These are phyloP conservation scores for Cardamine resedifolia DNA, from an alignment of 345 rosid genomes.

Conservation along the genomic window DNA sequence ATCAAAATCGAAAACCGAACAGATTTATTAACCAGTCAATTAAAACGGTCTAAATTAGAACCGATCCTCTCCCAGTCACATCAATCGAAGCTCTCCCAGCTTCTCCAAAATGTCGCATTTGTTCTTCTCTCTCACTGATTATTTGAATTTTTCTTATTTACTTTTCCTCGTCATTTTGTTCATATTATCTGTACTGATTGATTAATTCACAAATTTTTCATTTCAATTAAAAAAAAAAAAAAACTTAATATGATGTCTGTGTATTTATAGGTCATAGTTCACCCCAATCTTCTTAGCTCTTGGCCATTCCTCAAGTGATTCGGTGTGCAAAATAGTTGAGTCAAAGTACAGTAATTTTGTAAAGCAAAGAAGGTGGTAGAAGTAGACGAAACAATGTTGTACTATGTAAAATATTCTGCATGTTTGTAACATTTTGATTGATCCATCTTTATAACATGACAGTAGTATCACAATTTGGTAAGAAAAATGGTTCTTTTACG, in stretches of 20 bases:
- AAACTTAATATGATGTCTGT: not conserved
- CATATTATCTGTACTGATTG: no score
- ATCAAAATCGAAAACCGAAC: not conserved
- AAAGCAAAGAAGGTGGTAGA: no score
- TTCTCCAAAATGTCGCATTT: not conserved
- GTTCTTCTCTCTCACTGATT: not conserved
- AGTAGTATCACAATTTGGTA: not conserved
- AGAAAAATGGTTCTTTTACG: constrained; percentile 10
- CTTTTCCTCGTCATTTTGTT: not conserved
- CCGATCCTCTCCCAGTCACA: not conserved
- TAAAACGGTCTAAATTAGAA: not conserved
- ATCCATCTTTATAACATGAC: constrained; percentile 10
- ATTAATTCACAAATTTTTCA: no score
- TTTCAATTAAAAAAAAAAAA: no score
- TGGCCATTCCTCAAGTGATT: constrained; percentile 50
- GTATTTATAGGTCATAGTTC: not conserved
- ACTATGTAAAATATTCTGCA: not conserved
- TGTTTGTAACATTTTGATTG: not conserved
- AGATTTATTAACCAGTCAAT: not conserved
- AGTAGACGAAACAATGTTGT: not conserved
- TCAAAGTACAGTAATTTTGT: no score
- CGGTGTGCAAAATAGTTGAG: constrained; percentile 30
- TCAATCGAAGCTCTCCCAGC: not conserved
- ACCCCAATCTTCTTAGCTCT: not conserved
- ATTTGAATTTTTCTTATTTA: not conserved